Percentiles rank a stretch among this genome's conserved stretches.
Conservation (phyloP, 2,329 filamentous ascomycete genomes). For the Penicillium glabrum region DNA sequence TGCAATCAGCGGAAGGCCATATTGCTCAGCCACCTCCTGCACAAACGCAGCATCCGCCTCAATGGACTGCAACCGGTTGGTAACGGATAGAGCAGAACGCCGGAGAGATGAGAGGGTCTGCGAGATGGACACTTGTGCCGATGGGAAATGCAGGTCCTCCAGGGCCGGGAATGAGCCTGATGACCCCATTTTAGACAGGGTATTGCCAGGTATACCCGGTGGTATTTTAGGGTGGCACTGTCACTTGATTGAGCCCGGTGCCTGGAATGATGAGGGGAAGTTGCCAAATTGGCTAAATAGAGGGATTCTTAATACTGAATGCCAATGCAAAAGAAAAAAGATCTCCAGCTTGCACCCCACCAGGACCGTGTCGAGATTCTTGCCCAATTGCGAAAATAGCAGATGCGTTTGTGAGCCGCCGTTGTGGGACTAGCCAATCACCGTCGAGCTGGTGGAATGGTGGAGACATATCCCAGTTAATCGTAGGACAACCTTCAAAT, state of each 20-base stretch:
- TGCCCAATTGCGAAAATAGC: slow-evolving; percentile 11
- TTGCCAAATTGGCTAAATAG: background rate
- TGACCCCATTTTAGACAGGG: slow-evolving; percentile 24
- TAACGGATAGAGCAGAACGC: slow-evolving; percentile 72
- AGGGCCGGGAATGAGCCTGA: slow-evolving; percentile 35
- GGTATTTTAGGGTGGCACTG: slow-evolving; percentile 9
- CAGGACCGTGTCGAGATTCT: background rate
- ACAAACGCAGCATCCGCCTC: slow-evolving; percentile 75
- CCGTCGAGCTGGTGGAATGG: background rate
- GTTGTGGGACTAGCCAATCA: slow-evolving; percentile 16
- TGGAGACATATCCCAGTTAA: background rate
- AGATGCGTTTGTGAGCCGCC: slow-evolving; percentile 10
- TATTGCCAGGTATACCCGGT: background rate
- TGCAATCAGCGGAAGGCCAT: slow-evolving; percentile 71
- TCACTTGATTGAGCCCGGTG: background rate
- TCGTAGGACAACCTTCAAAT: background rate
- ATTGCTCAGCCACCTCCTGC: slow-evolving; percentile 50
- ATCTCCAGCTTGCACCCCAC: background rate
- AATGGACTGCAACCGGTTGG: slow-evolving; percentile 81
- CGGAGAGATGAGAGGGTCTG: slow-evolving; percentile 70
- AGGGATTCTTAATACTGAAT: background rate
- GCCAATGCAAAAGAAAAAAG: background rate
- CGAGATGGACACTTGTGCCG: slow-evolving; percentile 63
- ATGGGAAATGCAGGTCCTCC: slow-evolving; percentile 54
- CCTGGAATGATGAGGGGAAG: background rate